Conservation (phyloP, 1,284 basidiomycete genomes). For the Termitomyces sp. region DNA sequence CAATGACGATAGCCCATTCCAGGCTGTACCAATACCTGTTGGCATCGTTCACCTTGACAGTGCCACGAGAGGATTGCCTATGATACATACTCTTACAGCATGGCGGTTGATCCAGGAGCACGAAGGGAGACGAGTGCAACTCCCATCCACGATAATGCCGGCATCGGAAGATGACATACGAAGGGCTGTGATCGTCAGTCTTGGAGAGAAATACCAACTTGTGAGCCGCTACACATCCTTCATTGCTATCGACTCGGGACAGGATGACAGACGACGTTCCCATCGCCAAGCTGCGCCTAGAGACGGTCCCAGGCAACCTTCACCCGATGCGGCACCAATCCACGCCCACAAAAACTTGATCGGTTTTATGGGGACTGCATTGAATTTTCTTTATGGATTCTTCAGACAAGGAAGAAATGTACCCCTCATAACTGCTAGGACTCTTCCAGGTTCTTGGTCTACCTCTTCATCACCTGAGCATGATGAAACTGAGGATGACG, state of each 20-base stretch:
- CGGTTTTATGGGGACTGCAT: neutral
- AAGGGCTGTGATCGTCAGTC: conserved; percentile 41
- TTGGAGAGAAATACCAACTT: conserved; percentile 50
- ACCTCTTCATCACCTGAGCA: conserved; percentile 10
- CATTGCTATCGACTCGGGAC: conserved; percentile 41
- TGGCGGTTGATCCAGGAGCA: conserved; percentile 46
- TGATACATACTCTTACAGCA: conserved; percentile 53
- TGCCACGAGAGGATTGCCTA: conserved; percentile 27
- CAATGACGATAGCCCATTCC: conserved; percentile 26
- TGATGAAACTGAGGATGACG: conserved; percentile 16
- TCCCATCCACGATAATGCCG: conserved; percentile 26
- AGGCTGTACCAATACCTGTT: conserved; percentile 35
- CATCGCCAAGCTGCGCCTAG: neutral
- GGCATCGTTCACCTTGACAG: conserved; percentile 32
- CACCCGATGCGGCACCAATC: neutral
- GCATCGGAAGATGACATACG: conserved; percentile 30
- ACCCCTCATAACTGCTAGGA: neutral
- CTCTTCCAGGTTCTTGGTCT: conserved; percentile 17
- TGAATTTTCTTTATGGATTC: conserved; percentile 6
- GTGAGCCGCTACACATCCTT: conserved; percentile 52
- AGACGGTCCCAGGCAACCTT: neutral
- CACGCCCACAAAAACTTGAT: neutral
- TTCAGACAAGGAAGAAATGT: conserved; percentile 1
- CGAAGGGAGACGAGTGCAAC: conserved; percentile 27
- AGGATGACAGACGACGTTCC: conserved; percentile 6